Percentiles rank a stretch among this genome's conserved stretches.
phyloP scores from a whole-genome alignment of 768 basidiomycete genomes.

The Leucocoprinus leucothites region DNA sequence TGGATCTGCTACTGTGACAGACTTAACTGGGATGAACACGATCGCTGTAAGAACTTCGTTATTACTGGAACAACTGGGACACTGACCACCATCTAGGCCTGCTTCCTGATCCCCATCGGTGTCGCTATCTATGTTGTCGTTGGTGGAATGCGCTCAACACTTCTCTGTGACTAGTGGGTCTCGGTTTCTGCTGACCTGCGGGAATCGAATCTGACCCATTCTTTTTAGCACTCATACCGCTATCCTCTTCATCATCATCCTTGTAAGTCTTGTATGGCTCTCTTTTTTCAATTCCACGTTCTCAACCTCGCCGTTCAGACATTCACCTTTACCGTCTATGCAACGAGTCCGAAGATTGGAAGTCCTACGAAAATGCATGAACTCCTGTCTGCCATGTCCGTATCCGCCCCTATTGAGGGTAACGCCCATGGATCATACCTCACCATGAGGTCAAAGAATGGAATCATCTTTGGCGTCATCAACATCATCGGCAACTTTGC shows the following conservation, averaged over 20 bases:
- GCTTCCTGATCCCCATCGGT: conserved; percentile 86
- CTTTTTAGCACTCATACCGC: conserved; percentile 73
- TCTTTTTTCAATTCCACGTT: no score
- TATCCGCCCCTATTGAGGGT: conserved; percentile 59
- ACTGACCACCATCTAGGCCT: conserved; percentile 44
- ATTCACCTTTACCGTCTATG: conserved; percentile 78
- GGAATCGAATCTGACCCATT: not conserved
- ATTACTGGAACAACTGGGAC: not conserved
- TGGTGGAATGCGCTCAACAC: conserved; percentile 83
- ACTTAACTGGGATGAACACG: conserved; percentile 87
- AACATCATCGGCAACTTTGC: conserved; percentile 86
- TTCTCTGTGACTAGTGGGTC: conserved; percentile 81
- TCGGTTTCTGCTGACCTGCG: not conserved
- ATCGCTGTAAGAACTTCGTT: conserved; percentile 52
- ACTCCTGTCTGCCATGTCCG: conserved; percentile 61
- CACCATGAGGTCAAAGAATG: conserved; percentile 74
- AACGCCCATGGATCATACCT: conserved; percentile 87
- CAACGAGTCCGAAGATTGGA: conserved; percentile 76
- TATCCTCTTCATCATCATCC: conserved; percentile 84
- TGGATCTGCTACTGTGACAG: conserved; percentile 83
- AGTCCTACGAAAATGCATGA: conserved; percentile 75
- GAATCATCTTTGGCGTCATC: conserved; percentile 82
- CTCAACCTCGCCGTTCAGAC: conserved; percentile 20
- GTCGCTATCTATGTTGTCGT: conserved; percentile 88
- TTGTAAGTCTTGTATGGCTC: conserved; percentile 31